Evolutionary conservation across 805 yeast species (phyloP).

Genomic region (Ogataea ramenticola): DNA sequence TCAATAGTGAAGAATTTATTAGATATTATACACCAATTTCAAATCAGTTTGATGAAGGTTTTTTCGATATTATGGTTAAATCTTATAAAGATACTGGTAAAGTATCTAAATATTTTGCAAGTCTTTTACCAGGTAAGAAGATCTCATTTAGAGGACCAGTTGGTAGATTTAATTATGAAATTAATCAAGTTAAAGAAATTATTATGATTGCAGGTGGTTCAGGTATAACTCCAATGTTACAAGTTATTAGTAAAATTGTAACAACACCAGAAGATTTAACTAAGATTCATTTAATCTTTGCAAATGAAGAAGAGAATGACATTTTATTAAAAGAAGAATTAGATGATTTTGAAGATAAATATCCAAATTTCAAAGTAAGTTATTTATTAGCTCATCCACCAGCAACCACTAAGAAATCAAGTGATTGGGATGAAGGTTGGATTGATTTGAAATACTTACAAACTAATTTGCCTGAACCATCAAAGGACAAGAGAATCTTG

Average conservation of each 20-base stretch:
- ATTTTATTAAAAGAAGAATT: conserved; percentile 65
- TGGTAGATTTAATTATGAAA: conserved; percentile 55
- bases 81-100: conserved; percentile 59
- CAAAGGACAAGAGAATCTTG: conserved; percentile 46
- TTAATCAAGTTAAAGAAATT: conserved; percentile 55
- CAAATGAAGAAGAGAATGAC: conserved; percentile 72
- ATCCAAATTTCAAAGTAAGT: conserved; percentile 54
- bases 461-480: conserved; percentile 43
- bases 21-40: conserved; percentile 77
- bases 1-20: conserved; percentile 45
- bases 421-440: conserved; percentile 46
- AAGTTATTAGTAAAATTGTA: conserved; percentile 63
- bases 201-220: conserved; percentile 80
- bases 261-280: conserved; percentile 65
- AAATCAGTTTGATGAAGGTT: conserved; percentile 61
- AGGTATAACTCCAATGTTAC: conserved; percentile 86
- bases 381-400: conserved; percentile 52
- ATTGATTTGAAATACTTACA: conserved; percentile 52
- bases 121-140: conserved; percentile 53
- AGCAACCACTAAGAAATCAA: conserved; percentile 42
- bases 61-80: conserved; percentile 70
- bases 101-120: conserved; percentile 62
- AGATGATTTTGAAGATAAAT: conserved; percentile 57
- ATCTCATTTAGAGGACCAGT: conserved; percentile 76
- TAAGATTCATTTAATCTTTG: conserved; percentile 54